Evolutionary conservation across 192 early-diverging fungal genomes (phyloP), one percentile per base, ranked within the genome.

Genomic region (Lobosporangium transversale): DNA sequence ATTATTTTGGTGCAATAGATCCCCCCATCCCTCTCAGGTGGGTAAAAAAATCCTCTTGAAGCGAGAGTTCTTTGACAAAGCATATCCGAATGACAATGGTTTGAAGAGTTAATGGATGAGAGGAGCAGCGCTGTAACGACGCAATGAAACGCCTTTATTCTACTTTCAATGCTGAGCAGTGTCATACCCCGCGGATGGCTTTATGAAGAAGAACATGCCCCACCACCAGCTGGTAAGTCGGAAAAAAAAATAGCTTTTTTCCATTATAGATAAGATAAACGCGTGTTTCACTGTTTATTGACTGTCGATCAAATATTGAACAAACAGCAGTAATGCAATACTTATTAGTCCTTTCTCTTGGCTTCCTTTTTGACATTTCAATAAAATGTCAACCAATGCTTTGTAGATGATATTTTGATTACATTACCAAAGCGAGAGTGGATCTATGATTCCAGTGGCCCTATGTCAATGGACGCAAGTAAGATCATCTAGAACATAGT

Each of bases 111-210:
- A 23, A 27, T 18, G 5, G 2, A 27, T 5, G 54, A 56, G 33
- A 35, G 18, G 59, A 52, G 53, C 49, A 51, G 42, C 60, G 54
- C 69, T 71, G 69, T 71, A 71, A 71, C 61, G 69, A 71, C 59
- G 69, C 69, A 71, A 40, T 26, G 53, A 62, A 62, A 50, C 45
- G 32, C 27, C 35, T 64, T 66, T 57, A 47, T 64, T 62, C 37
- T 40, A 14, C 7, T 64, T 65, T 55, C 47, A 53, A 55, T 75
- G 57, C 57, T 35, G 70, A 75, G 63, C 63, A 75, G 70, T 66
- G 56, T 75, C 51, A 75, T 75, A 52, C 70, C 70, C 32, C 63
- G 63, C 29, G 62, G 70, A 37, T 75, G 70, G 70, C 70, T 75
- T 14, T 75, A 53, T 50, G 70, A 75, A 29, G 70, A 75, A 35